phyloP scores from a whole-genome alignment of 2,329 filamentous ascomycete species.

The Exophiala phaeomuriformis region DNA sequence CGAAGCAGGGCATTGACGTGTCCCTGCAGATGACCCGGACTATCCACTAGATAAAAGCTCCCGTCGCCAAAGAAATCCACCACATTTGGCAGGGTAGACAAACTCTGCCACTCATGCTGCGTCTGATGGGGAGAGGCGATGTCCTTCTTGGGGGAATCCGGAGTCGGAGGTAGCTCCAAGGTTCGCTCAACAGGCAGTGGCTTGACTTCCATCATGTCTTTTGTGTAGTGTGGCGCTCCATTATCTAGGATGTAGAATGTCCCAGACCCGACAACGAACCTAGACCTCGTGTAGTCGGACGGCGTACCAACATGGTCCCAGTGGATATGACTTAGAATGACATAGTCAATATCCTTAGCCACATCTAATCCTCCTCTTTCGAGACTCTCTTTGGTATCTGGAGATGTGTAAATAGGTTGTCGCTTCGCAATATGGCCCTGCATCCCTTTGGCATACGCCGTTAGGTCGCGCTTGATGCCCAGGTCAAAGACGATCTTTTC shows the following conservation, averaged over 20 bases:
- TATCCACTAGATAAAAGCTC: slow-evolving; percentile 30
- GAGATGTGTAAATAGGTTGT: slow-evolving; percentile 26
- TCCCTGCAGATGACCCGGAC: slow-evolving; percentile 31
- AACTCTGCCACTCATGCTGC: slow-evolving; percentile 36
- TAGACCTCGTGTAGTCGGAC: slow-evolving; percentile 42
- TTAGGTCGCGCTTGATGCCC: slow-evolving; percentile 43
- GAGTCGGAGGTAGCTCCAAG: slow-evolving; percentile 36
- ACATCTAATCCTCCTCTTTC: slow-evolving; percentile 32
- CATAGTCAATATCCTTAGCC: slow-evolving; percentile 35
- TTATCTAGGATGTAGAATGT: slow-evolving; percentile 38
- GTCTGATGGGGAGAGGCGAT: slow-evolving; percentile 25
- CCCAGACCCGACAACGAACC: slow-evolving; percentile 47
- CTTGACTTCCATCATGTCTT: slow-evolving; percentile 28
- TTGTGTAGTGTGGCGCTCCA: slow-evolving; percentile 28
- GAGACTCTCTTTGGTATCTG: slow-evolving; percentile 31
- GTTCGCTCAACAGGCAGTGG: slow-evolving; percentile 31
- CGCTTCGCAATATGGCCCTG: slow-evolving; percentile 32
- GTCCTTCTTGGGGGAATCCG: slow-evolving; percentile 17
- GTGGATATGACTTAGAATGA: slow-evolving; percentile 38
- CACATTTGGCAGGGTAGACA: slow-evolving; percentile 40
- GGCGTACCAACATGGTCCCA: slow-evolving; percentile 41
- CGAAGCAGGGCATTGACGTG: slow-evolving; percentile 31
- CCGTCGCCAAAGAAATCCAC: slow-evolving; percentile 41
- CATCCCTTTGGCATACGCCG: slow-evolving; percentile 39
- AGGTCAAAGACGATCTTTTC: slow-evolving; percentile 49